Evolutionary conservation across 345 rosid species (phyloP), one percentile per base, ranked within the genome.

Genomic region (Eucalyptus pauciflora): DNA sequence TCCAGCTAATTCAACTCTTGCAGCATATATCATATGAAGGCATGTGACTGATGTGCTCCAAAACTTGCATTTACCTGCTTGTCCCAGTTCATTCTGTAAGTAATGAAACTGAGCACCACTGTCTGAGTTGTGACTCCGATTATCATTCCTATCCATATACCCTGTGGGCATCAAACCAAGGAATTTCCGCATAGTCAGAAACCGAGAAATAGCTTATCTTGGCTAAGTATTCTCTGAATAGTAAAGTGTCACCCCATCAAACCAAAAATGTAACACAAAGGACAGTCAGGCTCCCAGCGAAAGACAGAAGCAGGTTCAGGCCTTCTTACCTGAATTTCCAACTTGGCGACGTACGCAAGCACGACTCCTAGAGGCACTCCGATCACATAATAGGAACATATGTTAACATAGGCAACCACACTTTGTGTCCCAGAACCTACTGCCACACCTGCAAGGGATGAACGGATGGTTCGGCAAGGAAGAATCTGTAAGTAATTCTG

Each of bases 101-200:
- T 90, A 17, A 92, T 79, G 58, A 86, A 87, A 16, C 87, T 64
- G 31, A 92, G 92, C 52, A 87, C 69, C 8, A 29, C 17, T 27
- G 90, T 69, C 60, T 90, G 94, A 80, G 60, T 50, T 27, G 62
- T 90, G 1, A 92, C 92, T 49, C 94, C 93, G 13, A 86, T 7
- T 15, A 90, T 4, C 90, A 92, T 85, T 80, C 94, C 94, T 13
- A 90, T 69, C 93, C 94, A 92, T 89, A 92, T 83, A 31, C 94
- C 94, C 94, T 91, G 50, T 79, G 37, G 69, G 29, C 18, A 67
- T 41, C 13, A 56, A 29, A 37, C 69, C 50, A 43, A 5, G 50
- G 22, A 29, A 29, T 41, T 86, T 13, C 48, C 8, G 0, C 37
- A 37, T 37, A 17, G 79, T 48, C 48, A n/a, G 29, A 13, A 49